A percentile compares a stretch with the other conserved stretches of the same genome.
phyloP scores from a whole-genome alignment of 331 rosid genomes.

The Phaseolus coccineus region DNA sequence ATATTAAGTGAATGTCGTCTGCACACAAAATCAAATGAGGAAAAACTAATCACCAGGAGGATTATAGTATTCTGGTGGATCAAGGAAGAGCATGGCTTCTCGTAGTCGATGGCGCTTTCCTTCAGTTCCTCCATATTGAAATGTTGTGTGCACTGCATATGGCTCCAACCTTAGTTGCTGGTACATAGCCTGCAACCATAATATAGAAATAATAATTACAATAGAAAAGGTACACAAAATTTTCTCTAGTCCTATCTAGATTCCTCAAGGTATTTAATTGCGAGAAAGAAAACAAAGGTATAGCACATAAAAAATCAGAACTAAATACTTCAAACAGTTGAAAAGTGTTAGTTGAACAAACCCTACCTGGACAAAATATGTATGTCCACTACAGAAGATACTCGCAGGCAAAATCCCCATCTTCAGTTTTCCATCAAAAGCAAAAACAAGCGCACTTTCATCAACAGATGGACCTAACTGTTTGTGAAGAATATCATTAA shows the following conservation, averaged over 20 bases:
- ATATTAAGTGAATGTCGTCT: slow-evolving; percentile 15
- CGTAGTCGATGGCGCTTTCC: slow-evolving; percentile 97
- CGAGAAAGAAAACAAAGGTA: slow-evolving; percentile 10
- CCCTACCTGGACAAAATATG: slow-evolving; percentile 93
- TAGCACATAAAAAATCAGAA: slow-evolving; percentile 1
- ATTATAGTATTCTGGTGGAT: slow-evolving; percentile 89
- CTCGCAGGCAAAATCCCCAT: slow-evolving; percentile 93
- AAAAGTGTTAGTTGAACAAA: slow-evolving; percentile 10
- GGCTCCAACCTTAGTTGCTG: slow-evolving; percentile 91
- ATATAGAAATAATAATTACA: slow-evolving; percentile 10
- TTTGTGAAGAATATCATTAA: slow-evolving; percentile 73
- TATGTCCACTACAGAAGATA: slow-evolving; percentile 94
- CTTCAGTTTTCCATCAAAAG: slow-evolving; percentile 88
- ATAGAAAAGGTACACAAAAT: slow-evolving; percentile 16
- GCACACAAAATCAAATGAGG: slow-evolving; percentile 28
- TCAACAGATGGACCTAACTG: slow-evolving; percentile 87
- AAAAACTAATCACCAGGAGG: slow-evolving; percentile 67
- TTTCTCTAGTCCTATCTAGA: slow-evolving; percentile 35
- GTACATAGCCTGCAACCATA: slow-evolving; percentile 72
- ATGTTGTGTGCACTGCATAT: slow-evolving; percentile 94
- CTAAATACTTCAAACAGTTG: not conserved
- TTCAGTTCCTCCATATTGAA: slow-evolving; percentile 91
- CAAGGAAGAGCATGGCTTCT: slow-evolving; percentile 87
- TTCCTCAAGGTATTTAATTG: slow-evolving; percentile 17
- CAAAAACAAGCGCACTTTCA: slow-evolving; percentile 76